Base-by-base conservation (phyloP, 345 rosid species). In the Corchorus capsularis region DNA sequence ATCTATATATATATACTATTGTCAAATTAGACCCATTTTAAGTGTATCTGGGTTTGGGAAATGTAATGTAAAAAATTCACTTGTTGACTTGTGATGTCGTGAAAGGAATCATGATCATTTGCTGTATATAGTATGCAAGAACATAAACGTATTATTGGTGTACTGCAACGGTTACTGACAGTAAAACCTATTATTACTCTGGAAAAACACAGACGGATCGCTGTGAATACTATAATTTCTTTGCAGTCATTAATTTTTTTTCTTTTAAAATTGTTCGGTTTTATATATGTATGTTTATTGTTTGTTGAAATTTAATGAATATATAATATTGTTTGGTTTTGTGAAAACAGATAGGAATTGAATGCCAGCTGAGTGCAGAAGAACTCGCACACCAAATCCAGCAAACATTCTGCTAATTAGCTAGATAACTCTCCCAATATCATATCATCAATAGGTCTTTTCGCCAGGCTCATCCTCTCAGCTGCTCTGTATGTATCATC, bases 341-440 rank as follows among this genome's bases (percentile, higher is more conserved):
- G 1, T 60, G 65, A 83, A 64, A 66, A 71, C 87, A 96, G 99
- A 91, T 96, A 82, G 99, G 99, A 85, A 86, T 92, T 77, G 97
- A 92, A 84, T 96, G 99, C 84, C 97, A 81, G 85, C 94, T 96
- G 13, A 94, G 98, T 73, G 98, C 97, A 0, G 98, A 94, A 72
- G 99, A 96, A 79, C 87, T 96, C 54, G 99, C 96, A 46, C 92
- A 92, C 47, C 95, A 88, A 78, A 87, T 96, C 76, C 98, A 90
- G 81, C 92, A 85, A 79, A 94, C 98, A 56, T 96, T 96, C 88
- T 80, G 86, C 89, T 82, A 79, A 75, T 45, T 6, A 61, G n/a
- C 15, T 66, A 71, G 50, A n/a, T 34, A 1, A 39, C 1, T 69
- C 46, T 22, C 41, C 27, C 27, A 27, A 27, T 1, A 27, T 27